These are phyloP conservation scores for Podosphaera fusca DNA, from an alignment of 2,329 filamentous ascomycete species.

Conservation along the genomic window DNA sequence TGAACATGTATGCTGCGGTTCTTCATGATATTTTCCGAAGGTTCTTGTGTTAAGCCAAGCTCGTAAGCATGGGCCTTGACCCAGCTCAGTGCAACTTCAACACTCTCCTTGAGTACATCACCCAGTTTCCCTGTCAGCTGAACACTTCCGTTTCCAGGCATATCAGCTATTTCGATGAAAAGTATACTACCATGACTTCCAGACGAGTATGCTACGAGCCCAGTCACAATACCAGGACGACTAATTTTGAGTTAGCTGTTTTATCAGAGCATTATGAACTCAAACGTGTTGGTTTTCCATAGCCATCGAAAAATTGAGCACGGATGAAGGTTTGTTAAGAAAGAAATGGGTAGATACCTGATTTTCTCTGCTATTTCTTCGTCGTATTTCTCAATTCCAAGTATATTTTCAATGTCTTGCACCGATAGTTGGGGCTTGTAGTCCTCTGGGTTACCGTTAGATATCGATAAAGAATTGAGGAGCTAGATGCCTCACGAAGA, in stretches of 20 bases:
- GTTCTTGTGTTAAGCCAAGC: slow-evolving; percentile 58
- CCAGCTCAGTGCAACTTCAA: slow-evolving; percentile 90
- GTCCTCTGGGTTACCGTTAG: slow-evolving; percentile 19
- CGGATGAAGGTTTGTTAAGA: slow-evolving; percentile 1
- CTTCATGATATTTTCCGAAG: slow-evolving; percentile 85
- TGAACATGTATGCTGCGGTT: slow-evolving; percentile 85
- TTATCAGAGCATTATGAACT: background rate
- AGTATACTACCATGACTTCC: slow-evolving; percentile 89
- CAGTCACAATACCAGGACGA: slow-evolving; percentile 81
- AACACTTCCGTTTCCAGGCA: slow-evolving; percentile 79
- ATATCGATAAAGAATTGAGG: background rate
- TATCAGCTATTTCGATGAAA: slow-evolving; percentile 94
- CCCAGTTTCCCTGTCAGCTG: slow-evolving; percentile 92
- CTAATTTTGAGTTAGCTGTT: slow-evolving; percentile 15
- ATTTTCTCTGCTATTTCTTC: slow-evolving; percentile 84
- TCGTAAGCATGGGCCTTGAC: slow-evolving; percentile 91
- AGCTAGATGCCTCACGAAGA: slow-evolving; percentile 15
- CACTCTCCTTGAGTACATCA: slow-evolving; percentile 88
- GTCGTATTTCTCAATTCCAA: slow-evolving; percentile 83
- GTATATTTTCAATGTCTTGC: slow-evolving; percentile 67
- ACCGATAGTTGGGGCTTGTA: slow-evolving; percentile 56
- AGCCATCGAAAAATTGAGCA: background rate
- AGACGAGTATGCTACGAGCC: slow-evolving; percentile 79
- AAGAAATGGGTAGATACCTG: slow-evolving; percentile 13
- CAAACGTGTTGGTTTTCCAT: slow-evolving; percentile 6